Base-by-base conservation (phyloP, 305 asterid species). In the Nicotiana rustica region DNA sequence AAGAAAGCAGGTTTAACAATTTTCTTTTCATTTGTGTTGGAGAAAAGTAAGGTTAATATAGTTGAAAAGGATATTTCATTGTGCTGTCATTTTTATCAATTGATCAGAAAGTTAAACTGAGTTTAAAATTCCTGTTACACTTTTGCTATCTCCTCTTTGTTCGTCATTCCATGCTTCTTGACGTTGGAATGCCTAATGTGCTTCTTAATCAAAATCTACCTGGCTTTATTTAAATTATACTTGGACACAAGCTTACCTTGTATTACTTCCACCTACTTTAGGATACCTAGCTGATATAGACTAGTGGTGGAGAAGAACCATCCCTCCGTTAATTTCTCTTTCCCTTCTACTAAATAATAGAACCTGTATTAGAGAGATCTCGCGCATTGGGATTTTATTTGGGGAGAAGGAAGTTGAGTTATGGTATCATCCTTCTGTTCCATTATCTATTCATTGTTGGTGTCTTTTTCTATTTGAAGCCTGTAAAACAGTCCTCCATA, bases 71-170 rank as follows among this genome's bases (percentile, higher is more conserved):
- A 75, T 76, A 33, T 17, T 64, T 55, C 79, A 29, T 55, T 14
- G 31, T 8, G 41, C 15, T 25, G 49, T 75, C 61, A 76, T 15
- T 14, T 76, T 76, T 29, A 55, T 76, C 29, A 76, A 55, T 29
- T 76, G 80, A 55, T 29, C 80, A 29, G 47, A 76, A 41, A 55
- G 66, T 76, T 52, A 29, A 55, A 17, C 29, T 41, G 66, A 76
- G 61, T 52, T 52, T 19, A 76, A 76, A 73, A 55, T 76, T 49
- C 79, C 47, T 75, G 64, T 29, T 76, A 55, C 62, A 21, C 59
- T 73, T 73, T 49, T 73, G 62, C 77, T 69, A 5, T 41, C 64
- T 49, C 8, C 79, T 71, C 61, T 71, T 49, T 73, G 64, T 73
- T 14, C 29, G 64, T 14, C 79, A 73, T 73, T 73, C 8, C 79